Evolutionary conservation across 2,329 filamentous ascomycete species (phyloP).

Genomic region (Chaetomium sp.): DNA sequence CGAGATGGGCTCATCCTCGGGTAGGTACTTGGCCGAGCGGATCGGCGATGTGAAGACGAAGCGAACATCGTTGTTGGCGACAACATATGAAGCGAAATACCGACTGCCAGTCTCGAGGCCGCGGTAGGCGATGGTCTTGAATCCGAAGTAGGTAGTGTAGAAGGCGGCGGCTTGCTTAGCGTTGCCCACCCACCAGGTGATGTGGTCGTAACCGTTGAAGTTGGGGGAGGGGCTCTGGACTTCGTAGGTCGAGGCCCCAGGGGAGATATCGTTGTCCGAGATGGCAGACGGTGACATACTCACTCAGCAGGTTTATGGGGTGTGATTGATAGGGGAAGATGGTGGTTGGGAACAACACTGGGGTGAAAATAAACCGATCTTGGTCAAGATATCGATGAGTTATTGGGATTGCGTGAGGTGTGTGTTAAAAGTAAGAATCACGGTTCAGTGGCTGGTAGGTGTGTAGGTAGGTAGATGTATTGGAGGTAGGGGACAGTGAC

Average conservation of each 20-base stretch:
- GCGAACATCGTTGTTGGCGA: conserved; percentile 72
- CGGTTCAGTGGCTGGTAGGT: not conserved
- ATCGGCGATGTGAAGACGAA: conserved; percentile 86
- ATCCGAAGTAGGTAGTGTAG: conserved; percentile 86
- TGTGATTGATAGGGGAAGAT: not conserved
- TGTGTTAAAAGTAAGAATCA: not conserved
- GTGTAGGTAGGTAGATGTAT: not conserved
- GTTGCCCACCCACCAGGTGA: conserved; percentile 96
- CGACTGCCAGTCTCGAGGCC: conserved; percentile 87
- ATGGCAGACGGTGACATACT: conserved; percentile 64
- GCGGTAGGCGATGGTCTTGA: conserved; percentile 77
- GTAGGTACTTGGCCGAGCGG: conserved; percentile 59
- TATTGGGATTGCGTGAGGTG: not conserved
- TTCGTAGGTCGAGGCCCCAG: conserved; percentile 56
- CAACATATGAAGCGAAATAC: conserved; percentile 79
- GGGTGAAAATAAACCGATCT: not conserved
- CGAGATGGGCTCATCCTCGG: conserved; percentile 62
- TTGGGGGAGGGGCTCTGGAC: conserved; percentile 52
- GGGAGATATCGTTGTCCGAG: conserved; percentile 47
- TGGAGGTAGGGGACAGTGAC: conserved; percentile 7
- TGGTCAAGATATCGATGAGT: not conserved
- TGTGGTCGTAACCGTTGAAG: conserved; percentile 87
- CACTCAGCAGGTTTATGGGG: conserved; percentile 29
- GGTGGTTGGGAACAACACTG: not conserved
- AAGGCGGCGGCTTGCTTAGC: conserved; percentile 92